Base-by-base conservation (phyloP, 768 basidiomycete species). In the Xerocomus spinulosus region DNA sequence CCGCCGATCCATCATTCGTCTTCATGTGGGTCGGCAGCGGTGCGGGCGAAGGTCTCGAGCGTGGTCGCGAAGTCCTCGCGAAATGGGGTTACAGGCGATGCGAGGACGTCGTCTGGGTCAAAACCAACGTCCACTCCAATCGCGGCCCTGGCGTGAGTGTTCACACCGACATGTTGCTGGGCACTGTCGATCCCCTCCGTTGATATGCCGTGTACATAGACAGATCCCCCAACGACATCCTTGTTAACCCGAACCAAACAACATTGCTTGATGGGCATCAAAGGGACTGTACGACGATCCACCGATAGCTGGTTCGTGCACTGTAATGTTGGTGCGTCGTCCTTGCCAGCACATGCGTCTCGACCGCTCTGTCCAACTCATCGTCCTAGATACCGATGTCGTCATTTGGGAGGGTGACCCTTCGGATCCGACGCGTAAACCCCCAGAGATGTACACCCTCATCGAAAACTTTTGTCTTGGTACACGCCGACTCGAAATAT, bases 51-150 rank as follows among this genome's bases (percentile, higher is more conserved):
- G 96, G 93, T 0, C 74, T 99, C 24, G 96, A 99, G 64, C 76
- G 85, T 28, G 96, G 96, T 0, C 72, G 94, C 28, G 95, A 97
- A 66, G 73, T 94, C 23, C 76, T 99, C 32, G 87, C 85, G 2
- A 87, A 82, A 66, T 99, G 95, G 94, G 96, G 95, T 4, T 95
- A 92, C 62, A 73, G 92, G 35, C 70, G 96, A 42, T 96, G 92
- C 59, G 96, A 99, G 60, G 96, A 99, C 62, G 89, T 99, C n/a
- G 90, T 96, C 5, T 98, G 93, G 94, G 86, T 96, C 47, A 92
- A 92, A 71, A 94, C 92, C 38, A 99, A 97, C 63, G 77, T 77
- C 50, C 74, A 68, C 18, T 76, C 71, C 20, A 87, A 87, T 63
- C 73, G 73, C 14, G 88, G 88, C 2, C 85, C 91, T 44, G 88